phyloP scores from a whole-genome alignment of 192 early-diverging fungal genomes.

The Backusella tuberculispora region DNA sequence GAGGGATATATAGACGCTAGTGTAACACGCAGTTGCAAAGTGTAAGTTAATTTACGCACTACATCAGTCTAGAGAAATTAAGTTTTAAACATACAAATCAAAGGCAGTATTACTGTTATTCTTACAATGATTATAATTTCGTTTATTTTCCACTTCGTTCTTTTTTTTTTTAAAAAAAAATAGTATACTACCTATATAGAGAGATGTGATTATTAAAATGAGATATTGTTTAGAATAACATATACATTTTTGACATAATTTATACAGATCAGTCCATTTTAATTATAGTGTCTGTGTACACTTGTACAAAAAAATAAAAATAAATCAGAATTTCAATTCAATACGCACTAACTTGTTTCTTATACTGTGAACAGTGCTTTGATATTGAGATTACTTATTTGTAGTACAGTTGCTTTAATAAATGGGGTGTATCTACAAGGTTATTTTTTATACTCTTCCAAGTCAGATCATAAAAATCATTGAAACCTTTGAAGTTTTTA shows the following conservation, averaged over 20 bases:
- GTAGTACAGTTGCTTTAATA: constrained; percentile 10
- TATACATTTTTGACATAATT: constrained; percentile 13
- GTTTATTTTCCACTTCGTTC: neutral
- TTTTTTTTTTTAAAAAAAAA: neutral
- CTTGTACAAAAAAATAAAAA: constrained; percentile 11
- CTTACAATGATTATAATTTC: neutral
- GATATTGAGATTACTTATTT: constrained; percentile 1
- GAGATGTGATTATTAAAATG: neutral
- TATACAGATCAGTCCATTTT: constrained; percentile 11
- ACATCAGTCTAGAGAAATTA: neutral
- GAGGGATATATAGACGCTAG: neutral
- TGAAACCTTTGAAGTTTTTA: neutral
- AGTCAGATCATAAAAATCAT: constrained; percentile 1
- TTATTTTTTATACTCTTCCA: neutral
- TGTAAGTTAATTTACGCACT: neutral
- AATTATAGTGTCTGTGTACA: constrained; percentile 12
- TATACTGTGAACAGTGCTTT: constrained; percentile 12
- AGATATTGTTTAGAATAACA: too few species aligned
- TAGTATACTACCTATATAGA: neutral
- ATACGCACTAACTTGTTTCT: neutral
- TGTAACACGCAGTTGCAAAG: neutral
- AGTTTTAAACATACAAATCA: neutral
- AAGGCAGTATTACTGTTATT: neutral
- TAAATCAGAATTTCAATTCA: constrained; percentile 9
- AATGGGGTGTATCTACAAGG: neutral